Percentiles rank a stretch among this genome's conserved stretches.
Evolutionary conservation across 2,329 filamentous ascomycete genomes (phyloP).

Genomic region (Podosphaera leucotricha): DNA sequence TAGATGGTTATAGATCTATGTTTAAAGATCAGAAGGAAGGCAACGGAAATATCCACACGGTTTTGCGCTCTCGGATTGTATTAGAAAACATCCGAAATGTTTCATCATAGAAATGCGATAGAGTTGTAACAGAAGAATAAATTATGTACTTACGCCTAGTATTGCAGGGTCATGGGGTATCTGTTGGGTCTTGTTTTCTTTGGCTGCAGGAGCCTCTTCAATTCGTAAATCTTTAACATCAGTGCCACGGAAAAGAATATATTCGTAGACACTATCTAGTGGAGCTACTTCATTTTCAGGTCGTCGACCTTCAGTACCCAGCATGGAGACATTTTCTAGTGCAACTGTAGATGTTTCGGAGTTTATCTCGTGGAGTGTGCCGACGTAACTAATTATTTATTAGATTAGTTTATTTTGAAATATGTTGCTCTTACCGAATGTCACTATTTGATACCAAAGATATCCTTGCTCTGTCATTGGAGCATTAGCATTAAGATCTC

Average conservation of each 20-base stretch:
- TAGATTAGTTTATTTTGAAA: slow-evolving; percentile 2
- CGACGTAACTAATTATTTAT: slow-evolving; percentile 51
- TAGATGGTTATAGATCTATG: background rate
- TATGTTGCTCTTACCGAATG: slow-evolving; percentile 47
- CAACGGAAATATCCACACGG: slow-evolving; percentile 93
- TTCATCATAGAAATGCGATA: slow-evolving; percentile 47
- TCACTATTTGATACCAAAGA: slow-evolving; percentile 94
- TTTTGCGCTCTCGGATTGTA: slow-evolving; percentile 81
- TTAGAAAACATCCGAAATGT: slow-evolving; percentile 90
- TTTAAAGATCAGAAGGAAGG: slow-evolving; percentile 82
- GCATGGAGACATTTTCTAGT: slow-evolving; percentile 85
- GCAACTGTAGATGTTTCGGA: slow-evolving; percentile 92
- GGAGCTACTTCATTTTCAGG: slow-evolving; percentile 62
- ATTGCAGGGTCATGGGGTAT: slow-evolving; percentile 92
- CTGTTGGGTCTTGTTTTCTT: slow-evolving; percentile 51
- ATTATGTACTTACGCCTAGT: slow-evolving; percentile 56
- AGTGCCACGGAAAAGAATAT: slow-evolving; percentile 93
- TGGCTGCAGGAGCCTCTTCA: slow-evolving; percentile 53
- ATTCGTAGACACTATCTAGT: slow-evolving; percentile 82
- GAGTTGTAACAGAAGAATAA: background rate
- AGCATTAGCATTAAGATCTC: slow-evolving; percentile 7
- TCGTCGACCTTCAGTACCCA: slow-evolving; percentile 78
- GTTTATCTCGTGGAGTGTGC: slow-evolving; percentile 92
- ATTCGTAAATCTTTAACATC: slow-evolving; percentile 97
- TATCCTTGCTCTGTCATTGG: slow-evolving; percentile 49